A percentile compares a stretch with the other conserved stretches of the same genome.
Evolutionary conservation across 1,284 basidiomycete species (phyloP).

Genomic region (Cryptococcus sp.): DNA sequence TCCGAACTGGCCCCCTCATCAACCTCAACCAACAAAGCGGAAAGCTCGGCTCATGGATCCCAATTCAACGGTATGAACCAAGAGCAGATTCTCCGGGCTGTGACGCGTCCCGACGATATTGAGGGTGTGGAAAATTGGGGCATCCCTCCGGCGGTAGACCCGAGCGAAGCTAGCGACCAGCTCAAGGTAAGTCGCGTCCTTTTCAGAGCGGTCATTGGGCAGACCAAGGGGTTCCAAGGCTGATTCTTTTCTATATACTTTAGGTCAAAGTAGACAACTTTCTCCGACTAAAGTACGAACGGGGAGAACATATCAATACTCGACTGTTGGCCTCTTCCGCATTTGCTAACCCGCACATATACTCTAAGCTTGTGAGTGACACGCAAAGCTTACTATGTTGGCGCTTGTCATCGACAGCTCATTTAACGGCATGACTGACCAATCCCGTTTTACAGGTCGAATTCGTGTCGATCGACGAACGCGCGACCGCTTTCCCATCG

Average conservation of each 20-base stretch:
- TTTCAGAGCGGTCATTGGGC: neutral
- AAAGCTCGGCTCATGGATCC: neutral
- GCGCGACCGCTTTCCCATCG: slow-evolving; percentile 73
- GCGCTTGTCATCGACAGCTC: no score
- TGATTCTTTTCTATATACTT: neutral
- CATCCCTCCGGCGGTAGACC: slow-evolving; percentile 64
- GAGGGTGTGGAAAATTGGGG: slow-evolving; percentile 67
- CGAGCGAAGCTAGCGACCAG: slow-evolving; percentile 61
- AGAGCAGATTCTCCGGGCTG: slow-evolving; percentile 32
- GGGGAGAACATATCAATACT: slow-evolving; percentile 88
- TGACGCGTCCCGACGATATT: slow-evolving; percentile 30
- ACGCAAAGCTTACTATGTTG: neutral
- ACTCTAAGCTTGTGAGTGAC: slow-evolving; percentile 67
- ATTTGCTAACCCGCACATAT: slow-evolving; percentile 93
- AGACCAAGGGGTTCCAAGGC: no score
- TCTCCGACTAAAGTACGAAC: slow-evolving; percentile 69
- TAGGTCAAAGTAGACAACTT: slow-evolving; percentile 80
- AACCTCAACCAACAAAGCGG: neutral
- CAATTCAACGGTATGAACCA: slow-evolving; percentile 29
- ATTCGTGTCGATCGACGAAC: slow-evolving; percentile 86
- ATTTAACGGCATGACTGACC: neutral
- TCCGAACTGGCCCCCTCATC: slow-evolving; percentile 13
- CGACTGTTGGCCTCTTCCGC: slow-evolving; percentile 83
- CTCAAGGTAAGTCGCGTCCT: slow-evolving; percentile 61
- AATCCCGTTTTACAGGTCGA: slow-evolving; percentile 60